Evolutionary conservation across 129 eudicot genomes (phyloP), one percentile per base, ranked within the genome.

Genomic region (Daucus carota): DNA sequence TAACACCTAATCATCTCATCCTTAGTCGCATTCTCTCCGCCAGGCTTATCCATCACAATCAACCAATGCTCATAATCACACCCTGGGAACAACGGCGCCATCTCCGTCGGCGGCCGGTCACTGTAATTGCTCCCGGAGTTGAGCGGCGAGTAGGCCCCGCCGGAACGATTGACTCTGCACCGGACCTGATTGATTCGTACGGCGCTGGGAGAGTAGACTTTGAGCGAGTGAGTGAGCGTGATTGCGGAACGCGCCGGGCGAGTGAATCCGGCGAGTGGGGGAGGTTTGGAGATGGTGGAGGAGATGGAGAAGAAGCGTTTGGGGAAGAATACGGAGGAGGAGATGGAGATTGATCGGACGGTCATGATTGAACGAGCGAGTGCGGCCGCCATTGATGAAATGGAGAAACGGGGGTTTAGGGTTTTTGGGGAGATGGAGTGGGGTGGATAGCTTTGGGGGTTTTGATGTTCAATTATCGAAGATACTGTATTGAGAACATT

Each of bases 1-100:
- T 95, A 95, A 43, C 97, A 89, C 31, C 88, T 90, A 73, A 95
- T 91, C 99, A 95, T 95, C 87, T 89, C 88, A 82, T 95, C 85
- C 45, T 95, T 95, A n/a, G 59, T 85, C 2, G 99, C 97, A 24
- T 89, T 93, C 66, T 91, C 99, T 0, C 97, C 97, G 2, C 96
- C 99, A n/a, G 99, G 99, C 83, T 87, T 85, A 76, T 95, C 99
- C 96, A 94, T 91, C 1, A 94, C 96, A 8, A 95, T 95, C 60
- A 95, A 83, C 99, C 97, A 95, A 72, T 91, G 99, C 80, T 95
- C 97, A 62, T 95, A 95, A 67, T 95, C 99, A 70, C 99, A 91
- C 6, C 99, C 99, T 0, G 99, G 99, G 66, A 95, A 95, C 66
- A 95, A 79, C 77, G 99, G 99, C 54, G 97, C 99, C 92, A 95